A percentile compares a stretch with the other conserved stretches of the same genome.
phyloP scores from a whole-genome alignment of 495 filamentous ascomycete genomes.

The Aspergillus steynii region DNA sequence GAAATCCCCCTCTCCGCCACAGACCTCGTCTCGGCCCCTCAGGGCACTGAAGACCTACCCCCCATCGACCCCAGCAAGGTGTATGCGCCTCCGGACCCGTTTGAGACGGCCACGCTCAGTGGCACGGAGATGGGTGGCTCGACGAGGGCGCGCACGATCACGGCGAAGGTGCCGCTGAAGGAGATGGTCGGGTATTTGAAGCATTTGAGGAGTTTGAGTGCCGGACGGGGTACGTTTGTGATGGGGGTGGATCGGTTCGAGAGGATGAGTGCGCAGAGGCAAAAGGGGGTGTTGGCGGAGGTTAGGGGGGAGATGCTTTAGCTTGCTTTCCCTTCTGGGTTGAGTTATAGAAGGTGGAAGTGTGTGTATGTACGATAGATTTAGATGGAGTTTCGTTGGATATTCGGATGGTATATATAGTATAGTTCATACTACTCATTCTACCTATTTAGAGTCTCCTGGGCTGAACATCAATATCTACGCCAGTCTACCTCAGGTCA shows the following conservation, averaged over 20 bases:
- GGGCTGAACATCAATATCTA: too few relatives aligned
- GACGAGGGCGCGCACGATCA: conserved; percentile 58
- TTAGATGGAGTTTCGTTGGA: too few relatives aligned
- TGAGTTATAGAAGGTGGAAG: too few relatives aligned
- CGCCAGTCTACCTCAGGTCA: too few relatives aligned
- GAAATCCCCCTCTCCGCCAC: conserved; percentile 42
- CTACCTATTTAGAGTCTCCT: too few relatives aligned
- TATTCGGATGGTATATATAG: too few relatives aligned
- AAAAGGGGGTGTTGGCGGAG: conserved; percentile 56
- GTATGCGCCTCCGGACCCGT: conserved; percentile 85
- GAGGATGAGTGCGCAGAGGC: conserved; percentile 67
- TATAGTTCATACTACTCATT: too few relatives aligned
- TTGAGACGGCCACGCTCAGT: conserved; percentile 51
- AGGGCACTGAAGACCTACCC: conserved; percentile 22
- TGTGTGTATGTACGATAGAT: too few relatives aligned
- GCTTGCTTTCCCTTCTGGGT: background rate
- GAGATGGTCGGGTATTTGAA: conserved; percentile 98
- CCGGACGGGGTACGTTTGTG: conserved; percentile 86
- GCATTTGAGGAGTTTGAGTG: conserved; percentile 83
- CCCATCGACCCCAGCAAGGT: conserved; percentile 67
- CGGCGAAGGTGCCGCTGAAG: conserved; percentile 83
- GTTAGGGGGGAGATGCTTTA: conserved; percentile 41
- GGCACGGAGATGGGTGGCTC: conserved; percentile 6
- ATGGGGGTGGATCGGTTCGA: conserved; percentile 93
- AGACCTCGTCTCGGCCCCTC: conserved; percentile 17